Conservation (phyloP, 805 yeast genomes). For the Pichia insulana region DNA sequence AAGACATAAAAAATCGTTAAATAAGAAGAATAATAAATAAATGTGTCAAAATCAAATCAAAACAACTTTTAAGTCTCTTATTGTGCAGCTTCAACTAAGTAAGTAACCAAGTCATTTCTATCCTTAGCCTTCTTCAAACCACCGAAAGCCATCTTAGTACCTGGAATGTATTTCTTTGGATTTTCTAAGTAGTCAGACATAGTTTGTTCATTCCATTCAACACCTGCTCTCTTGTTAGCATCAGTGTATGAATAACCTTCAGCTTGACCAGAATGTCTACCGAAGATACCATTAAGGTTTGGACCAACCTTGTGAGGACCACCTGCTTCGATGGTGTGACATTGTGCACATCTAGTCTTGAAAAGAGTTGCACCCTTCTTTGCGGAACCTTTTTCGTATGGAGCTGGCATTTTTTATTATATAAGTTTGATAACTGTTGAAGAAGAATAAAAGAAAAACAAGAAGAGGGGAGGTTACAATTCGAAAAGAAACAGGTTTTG, state of each 20-base stretch:
- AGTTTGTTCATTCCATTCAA: constrained; percentile 77
- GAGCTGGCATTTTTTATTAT: constrained; percentile 30
- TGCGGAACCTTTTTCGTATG: constrained; percentile 48
- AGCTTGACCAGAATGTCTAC: constrained; percentile 88
- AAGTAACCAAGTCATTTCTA: constrained; percentile 92
- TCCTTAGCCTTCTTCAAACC: constrained; percentile 99
- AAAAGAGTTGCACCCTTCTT: constrained; percentile 97
- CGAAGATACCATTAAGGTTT: constrained; percentile 89
- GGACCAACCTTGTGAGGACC: constrained; percentile 99
- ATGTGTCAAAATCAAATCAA: too few species aligned
- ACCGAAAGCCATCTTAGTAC: constrained; percentile 99
- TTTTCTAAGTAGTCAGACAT: constrained; percentile 94
- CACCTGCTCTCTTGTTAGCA: constrained; percentile 95
- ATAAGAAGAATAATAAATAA: background rate
- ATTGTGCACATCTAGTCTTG: constrained; percentile 98
- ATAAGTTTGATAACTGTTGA: background rate
- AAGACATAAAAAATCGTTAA: background rate
- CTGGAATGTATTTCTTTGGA: constrained; percentile 99
- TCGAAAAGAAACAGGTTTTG: background rate
- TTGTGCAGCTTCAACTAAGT: constrained; percentile 53
- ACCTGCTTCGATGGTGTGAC: constrained; percentile 94
- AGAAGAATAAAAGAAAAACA: background rate
- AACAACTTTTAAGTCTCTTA: constrained; percentile 13
- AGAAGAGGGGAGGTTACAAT: constrained; percentile 5
- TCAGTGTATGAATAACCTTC: constrained; percentile 94